Evolutionary conservation across 495 filamentous ascomycete species (phyloP), one percentile per base, ranked within the genome.

Genomic region (Podospora pseudoanserina): DNA sequence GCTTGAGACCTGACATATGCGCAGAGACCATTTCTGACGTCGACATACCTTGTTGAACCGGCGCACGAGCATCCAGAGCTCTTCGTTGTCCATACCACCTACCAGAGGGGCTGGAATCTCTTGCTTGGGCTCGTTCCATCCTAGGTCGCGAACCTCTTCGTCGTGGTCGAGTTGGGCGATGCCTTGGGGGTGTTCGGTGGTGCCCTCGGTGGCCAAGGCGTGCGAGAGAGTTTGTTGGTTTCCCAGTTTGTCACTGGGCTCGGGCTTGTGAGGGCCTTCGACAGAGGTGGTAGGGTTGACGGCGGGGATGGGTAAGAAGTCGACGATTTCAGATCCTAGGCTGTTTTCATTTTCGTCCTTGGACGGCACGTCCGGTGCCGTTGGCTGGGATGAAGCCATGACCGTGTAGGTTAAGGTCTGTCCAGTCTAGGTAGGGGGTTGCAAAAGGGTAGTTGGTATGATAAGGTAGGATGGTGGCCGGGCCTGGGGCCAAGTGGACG

Each of bases 11-110:
- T 16, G 39, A 11, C 7, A 5, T 49, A 32, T 23, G 30, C 7
- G 30, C 7, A 49, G 39, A 49, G 5, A 13, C 39, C 39, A 49
- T 49, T 49, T 49, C 39, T 18, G 39, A 49, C 39, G 39, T 49
- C 7, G 23, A 57, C 76, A 26, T 77, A 89, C 91, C 85, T 95
- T 94, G 74, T 97, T 90, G 72, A 96, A 97, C 1, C 93, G 84
- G 54, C 92, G 85, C 63, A 94, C 81, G 23, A 95, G 80, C 69
- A 91, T 79, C 91, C 92, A 97, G 4, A 97, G 79, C 73, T 95
- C 90, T 61, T 96, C 91, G 76, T 96, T 95, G n/a, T 81, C 81
- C 59, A 96, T 74, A 0, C 90, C 91, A 2, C 87, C 90, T 23
- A 95, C 86, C 4, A 96, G 74, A 0, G 88, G 87, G 9, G 78